Evolutionary conservation across 768 basidiomycete genomes (phyloP).

Genomic region (Hericium alpestre): DNA sequence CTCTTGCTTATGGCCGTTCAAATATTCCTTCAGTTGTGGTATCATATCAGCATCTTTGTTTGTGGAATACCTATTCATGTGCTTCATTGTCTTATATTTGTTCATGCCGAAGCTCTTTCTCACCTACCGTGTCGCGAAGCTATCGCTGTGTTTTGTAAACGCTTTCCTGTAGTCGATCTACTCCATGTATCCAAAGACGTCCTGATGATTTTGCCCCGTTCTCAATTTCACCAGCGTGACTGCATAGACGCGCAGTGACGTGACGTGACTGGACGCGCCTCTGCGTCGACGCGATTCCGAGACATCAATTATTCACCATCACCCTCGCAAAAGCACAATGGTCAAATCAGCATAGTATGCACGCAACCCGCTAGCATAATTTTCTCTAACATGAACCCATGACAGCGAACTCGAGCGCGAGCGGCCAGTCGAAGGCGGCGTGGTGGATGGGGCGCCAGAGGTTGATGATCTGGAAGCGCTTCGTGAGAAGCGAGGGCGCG

Average conservation of each 20-base stretch:
- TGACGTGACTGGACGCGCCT: background rate
- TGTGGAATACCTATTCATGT: background rate
- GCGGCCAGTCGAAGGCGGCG: constrained; percentile 36
- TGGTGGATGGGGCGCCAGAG: constrained; percentile 43
- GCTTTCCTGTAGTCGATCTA: constrained; percentile 7
- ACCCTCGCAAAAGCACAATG: background rate
- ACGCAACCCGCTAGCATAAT: background rate
- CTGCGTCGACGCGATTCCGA: background rate
- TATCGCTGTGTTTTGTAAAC: constrained; percentile 3
- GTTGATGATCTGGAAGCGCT: constrained; percentile 44
- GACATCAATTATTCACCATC: background rate
- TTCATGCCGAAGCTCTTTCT: background rate
- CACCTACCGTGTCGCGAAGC: background rate
- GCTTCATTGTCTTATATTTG: background rate
- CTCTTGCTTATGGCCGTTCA: background rate
- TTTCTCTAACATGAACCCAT: background rate
- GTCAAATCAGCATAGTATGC: constrained; percentile 14
- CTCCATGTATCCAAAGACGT: background rate
- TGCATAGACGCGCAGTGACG: background rate
- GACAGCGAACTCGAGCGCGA: constrained; percentile 36
- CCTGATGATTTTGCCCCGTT: too few relatives aligned
- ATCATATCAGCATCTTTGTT: background rate
- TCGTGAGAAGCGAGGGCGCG: constrained; percentile 26
- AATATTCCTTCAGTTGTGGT: background rate
- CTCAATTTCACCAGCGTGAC: too few relatives aligned